Evolutionary conservation across 2,329 filamentous ascomycete genomes (phyloP).

Genomic region (Pestalotiopsis sp.): DNA sequence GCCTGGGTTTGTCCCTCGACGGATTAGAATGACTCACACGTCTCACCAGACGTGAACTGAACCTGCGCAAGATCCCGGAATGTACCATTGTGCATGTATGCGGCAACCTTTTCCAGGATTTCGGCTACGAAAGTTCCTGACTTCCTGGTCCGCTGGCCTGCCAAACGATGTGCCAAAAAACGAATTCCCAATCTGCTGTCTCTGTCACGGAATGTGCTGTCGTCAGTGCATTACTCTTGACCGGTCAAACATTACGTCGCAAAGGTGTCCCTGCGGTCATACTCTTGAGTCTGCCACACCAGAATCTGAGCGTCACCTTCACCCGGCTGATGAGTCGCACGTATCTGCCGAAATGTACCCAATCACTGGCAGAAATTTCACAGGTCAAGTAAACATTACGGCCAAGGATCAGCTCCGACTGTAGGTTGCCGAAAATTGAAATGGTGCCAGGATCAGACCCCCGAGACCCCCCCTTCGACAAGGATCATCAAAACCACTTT

Average conservation of each 20-base stretch:
- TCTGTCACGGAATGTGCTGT: not conserved
- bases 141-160: not conserved
- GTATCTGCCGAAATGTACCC: no score
- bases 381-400: not conserved
- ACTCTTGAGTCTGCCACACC: not conserved
- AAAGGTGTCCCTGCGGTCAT: not conserved
- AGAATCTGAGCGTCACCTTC: not conserved
- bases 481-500: slow-evolving; percentile 35
- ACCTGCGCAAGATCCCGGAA: slow-evolving; percentile 3
- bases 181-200: not conserved
- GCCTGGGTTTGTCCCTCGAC: slow-evolving; percentile 10
- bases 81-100: not conserved
- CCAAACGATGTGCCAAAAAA: not conserved
- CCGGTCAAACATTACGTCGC: not conserved
- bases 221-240: not conserved
- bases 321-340: not conserved
- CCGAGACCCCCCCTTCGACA: slow-evolving; percentile 5
- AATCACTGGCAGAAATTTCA: no score
- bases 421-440: not conserved
- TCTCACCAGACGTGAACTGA: slow-evolving; percentile 16
- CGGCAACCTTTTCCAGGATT: not conserved
- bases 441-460: slow-evolving; percentile 28
- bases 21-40: slow-evolving; percentile 23
- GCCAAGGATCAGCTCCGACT: not conserved
- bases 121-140: not conserved